Evolutionary conservation across 164 flowering plant genomes (phyloP), one percentile per base, ranked within the genome.

Genomic region (Chimonanthus praecox): DNA sequence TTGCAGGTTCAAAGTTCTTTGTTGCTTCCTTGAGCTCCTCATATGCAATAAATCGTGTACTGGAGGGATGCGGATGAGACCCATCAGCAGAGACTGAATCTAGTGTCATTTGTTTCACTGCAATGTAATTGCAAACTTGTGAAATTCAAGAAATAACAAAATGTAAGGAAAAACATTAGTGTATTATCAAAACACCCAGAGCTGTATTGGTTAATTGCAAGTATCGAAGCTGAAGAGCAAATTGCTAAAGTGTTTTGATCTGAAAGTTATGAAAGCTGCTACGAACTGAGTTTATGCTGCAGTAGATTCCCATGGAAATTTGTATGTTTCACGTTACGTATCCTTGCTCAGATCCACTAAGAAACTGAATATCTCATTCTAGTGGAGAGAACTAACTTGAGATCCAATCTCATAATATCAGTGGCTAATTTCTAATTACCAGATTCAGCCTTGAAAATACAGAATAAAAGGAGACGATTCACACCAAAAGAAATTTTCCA

Each of bases 1-100:
- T 91, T 18, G 88, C 81, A 54, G 88, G 18, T 83, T 88, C 90
- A 83, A 95, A 95, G 80, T 92, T 89, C 76, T 93, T 88, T 64
- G 98, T 93, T 75, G 98, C 98, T 82, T 84, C 90, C 82, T 85
- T 90, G 65, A 93, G 97, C 76, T 95, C 99, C 82, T 95, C 98
- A 80, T 82, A 95, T 68, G 91, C 84, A 70, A 95, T 76, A 84
- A 91, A 90, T 49, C 99, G 78, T 64, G 94, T 95, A 79, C 97
- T 95, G n/a, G 60, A 80, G 49, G 97, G 98, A 71, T 87, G 97
- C 18, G 85, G 90, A 85, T 88, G 86, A 65, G 96, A 87, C 49
- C 93, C 90, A 54, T 69, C 89, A 6, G 54, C 75, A 13, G 89
- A 75, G 81, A 73, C 82, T 58, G 87, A 76, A 74, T 87, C 90